These are phyloP conservation scores for Selaginella moellendorffii DNA, from an alignment of 75 land plant species.

Conservation along the genomic window DNA sequence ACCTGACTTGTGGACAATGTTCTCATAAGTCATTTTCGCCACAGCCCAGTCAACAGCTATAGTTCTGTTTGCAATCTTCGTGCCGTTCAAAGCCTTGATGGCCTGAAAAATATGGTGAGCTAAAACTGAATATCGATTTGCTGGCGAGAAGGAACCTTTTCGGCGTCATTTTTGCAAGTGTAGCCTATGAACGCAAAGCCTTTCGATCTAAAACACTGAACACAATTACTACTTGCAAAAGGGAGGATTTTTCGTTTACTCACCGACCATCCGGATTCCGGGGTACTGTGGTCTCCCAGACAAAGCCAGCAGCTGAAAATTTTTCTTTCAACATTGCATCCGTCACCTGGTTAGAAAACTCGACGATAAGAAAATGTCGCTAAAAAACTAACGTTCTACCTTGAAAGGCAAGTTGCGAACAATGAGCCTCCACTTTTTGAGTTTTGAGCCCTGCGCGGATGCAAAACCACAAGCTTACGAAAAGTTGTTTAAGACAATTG, in stretches of 20 bases:
- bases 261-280: slow-evolving; percentile 55
- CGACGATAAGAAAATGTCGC: slow-evolving; percentile 2
- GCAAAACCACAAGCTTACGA: slow-evolving; percentile 48
- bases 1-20: slow-evolving; percentile 13
- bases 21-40: slow-evolving; percentile 50
- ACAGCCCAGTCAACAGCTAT: slow-evolving; percentile 99
- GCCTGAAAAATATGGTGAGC: no score
- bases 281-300: slow-evolving; percentile 77
- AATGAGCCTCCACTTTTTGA: slow-evolving; percentile 83
- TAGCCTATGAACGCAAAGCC: slow-evolving; percentile 96
- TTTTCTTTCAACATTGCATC: slow-evolving; percentile 41
- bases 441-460: slow-evolving; percentile 61
- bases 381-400: slow-evolving; percentile 22
- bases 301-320: slow-evolving; percentile 62
- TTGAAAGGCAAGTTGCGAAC: slow-evolving; percentile 92
- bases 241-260: neutral
- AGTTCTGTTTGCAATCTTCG: slow-evolving; percentile 47
- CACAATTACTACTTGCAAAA: neutral
- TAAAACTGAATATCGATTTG: no score
- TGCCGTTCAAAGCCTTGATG: slow-evolving; percentile 63
- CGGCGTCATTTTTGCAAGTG: slow-evolving; percentile 80
- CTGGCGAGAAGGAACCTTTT: slow-evolving; percentile 35
- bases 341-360: slow-evolving; percentile 66
- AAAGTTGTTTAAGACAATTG: no score
- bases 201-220: slow-evolving; percentile 27